A percentile compares a stretch with the other conserved stretches of the same genome.
Conservation (phyloP, 192 early-diverging fungal genomes). For the Coemansia pectinata region DNA sequence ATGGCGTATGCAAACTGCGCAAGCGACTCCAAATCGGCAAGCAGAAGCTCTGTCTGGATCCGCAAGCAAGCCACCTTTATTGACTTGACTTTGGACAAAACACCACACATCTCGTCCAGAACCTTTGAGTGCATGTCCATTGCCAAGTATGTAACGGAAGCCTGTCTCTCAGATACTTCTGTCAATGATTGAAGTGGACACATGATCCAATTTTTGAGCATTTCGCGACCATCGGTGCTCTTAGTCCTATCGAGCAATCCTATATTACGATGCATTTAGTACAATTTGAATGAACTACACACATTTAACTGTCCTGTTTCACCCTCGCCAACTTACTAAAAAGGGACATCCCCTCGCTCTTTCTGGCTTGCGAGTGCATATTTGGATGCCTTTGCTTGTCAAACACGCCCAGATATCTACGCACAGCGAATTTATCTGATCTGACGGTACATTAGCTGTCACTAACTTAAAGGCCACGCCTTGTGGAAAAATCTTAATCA, state of each 20-base stretch:
- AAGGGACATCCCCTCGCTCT: conserved; percentile 71
- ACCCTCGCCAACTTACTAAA: conserved; percentile 58
- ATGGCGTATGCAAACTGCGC: conserved; percentile 38
- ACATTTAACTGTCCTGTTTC: no score
- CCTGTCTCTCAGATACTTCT: conserved; percentile 31
- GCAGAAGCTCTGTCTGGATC: conserved; percentile 30
- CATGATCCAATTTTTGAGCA: conserved; percentile 33
- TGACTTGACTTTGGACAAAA: conserved; percentile 18
- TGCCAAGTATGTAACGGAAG: conserved; percentile 18
- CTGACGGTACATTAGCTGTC: neutral
- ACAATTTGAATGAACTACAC: neutral
- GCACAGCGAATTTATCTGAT: neutral
- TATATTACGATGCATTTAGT: neutral
- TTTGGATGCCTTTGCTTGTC: conserved; percentile 77
- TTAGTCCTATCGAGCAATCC: conserved; percentile 39
- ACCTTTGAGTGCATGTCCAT: neutral
- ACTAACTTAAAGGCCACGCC: neutral
- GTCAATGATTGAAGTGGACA: conserved; percentile 29
- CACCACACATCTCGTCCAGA: conserved; percentile 12
- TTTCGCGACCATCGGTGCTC: conserved; percentile 29
- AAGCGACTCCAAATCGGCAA: conserved; percentile 33
- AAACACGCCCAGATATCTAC: conserved; percentile 80
- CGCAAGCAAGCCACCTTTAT: conserved; percentile 26
- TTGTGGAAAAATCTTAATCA: no score
- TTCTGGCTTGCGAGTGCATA: conserved; percentile 64